These are phyloP conservation scores for Eucalyptus regnans DNA, from an alignment of 345 rosid genomes.

Conservation along the genomic window DNA sequence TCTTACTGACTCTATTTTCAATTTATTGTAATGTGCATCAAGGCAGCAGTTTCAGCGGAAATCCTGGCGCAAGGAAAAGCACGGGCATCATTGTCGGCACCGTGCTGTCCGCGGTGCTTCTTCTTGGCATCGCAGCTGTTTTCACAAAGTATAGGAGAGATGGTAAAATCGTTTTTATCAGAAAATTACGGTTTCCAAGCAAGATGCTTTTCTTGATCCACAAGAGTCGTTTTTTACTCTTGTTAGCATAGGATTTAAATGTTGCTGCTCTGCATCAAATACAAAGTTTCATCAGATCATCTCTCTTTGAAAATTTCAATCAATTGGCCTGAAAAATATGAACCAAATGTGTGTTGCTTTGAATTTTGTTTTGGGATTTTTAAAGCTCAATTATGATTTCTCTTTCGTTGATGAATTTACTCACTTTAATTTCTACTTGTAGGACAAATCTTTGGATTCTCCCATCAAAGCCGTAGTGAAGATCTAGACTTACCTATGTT, in stretches of 20 bases:
- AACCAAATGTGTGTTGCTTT: neutral
- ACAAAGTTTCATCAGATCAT: neutral
- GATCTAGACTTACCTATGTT: neutral
- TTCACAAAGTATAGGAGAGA: neutral
- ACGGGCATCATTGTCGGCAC: neutral
- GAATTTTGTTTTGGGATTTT: neutral
- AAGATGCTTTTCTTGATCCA: neutral
- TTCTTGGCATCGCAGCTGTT: neutral
- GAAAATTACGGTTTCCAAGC: neutral
- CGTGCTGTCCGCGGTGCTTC: neutral
- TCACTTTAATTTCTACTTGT: neutral
- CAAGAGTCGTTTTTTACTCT: neutral
- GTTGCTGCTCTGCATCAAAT: neutral
- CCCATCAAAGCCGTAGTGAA: neutral
- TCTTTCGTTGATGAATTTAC: neutral
- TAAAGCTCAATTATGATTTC: neutral
- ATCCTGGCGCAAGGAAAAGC: neutral
- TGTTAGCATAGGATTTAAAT: neutral
- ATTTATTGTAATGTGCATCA: neutral
- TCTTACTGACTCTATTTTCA: neutral
- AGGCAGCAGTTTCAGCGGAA: neutral
- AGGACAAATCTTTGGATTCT: neutral
- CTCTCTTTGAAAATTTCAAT: neutral
- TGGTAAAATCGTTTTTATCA: neutral
- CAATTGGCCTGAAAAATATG: neutral